Percentiles rank a stretch among this genome's conserved stretches.
phyloP scores from a whole-genome alignment of 768 basidiomycete genomes.

The Dendrothele bispora region DNA sequence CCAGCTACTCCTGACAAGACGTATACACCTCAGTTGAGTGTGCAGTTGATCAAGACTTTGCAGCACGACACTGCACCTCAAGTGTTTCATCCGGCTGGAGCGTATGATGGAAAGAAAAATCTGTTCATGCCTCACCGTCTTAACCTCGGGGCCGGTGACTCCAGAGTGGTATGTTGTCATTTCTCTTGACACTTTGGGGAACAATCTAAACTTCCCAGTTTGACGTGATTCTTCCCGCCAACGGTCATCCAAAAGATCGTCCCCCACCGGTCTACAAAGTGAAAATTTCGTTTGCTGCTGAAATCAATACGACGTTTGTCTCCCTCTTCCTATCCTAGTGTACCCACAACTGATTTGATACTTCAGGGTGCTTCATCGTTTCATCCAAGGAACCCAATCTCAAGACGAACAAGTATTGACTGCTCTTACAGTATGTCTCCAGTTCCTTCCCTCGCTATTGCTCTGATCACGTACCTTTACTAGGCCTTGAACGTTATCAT shows the following conservation, averaged over 20 bases:
- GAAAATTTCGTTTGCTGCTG: conserved; percentile 54
- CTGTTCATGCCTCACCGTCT: conserved; percentile 49
- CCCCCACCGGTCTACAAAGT: conserved; percentile 56
- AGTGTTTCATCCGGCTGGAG: conserved; percentile 53
- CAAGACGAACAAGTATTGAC: conserved; percentile 67
- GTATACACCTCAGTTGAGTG: conserved; percentile 44
- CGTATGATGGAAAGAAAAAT: conserved; percentile 64
- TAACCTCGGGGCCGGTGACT: conserved; percentile 25
- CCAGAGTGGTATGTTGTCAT: conserved; percentile 30
- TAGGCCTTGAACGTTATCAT: conserved; percentile 76
- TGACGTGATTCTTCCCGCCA: conserved; percentile 36
- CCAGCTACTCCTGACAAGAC: too few species aligned
- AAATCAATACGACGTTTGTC: conserved; percentile 47
- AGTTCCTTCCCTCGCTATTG: too few species aligned
- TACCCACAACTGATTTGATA: too few species aligned
- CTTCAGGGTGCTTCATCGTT: conserved; percentile 63
- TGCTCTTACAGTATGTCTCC: conserved; percentile 55
- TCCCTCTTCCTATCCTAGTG: too few species aligned
- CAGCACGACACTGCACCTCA: conserved; percentile 43
- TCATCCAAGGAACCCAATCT: conserved; percentile 62
- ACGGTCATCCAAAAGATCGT: conserved; percentile 27
- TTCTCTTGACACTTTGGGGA: not conserved
- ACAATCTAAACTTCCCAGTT: too few species aligned
- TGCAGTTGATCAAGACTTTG: conserved; percentile 47
- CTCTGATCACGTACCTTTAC: too few species aligned